phyloP scores from a whole-genome alignment of 1,139 yeast species.

The Pichia sp. region DNA sequence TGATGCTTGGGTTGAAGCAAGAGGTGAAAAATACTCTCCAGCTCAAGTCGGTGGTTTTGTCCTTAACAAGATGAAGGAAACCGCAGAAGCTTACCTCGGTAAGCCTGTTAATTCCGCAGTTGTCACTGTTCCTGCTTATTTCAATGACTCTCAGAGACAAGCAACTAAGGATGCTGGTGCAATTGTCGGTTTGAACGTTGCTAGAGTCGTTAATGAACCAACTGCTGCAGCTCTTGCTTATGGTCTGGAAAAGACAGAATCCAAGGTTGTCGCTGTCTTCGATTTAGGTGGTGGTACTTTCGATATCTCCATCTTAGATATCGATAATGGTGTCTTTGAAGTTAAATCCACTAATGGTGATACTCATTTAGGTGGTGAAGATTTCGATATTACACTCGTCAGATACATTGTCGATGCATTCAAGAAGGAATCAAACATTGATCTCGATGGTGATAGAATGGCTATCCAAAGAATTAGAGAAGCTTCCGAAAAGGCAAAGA shows the following conservation, averaged over 20 bases:
- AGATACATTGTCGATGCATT: slow-evolving; percentile 87
- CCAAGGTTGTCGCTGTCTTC: slow-evolving; percentile 75
- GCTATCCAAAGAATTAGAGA: slow-evolving; percentile 99
- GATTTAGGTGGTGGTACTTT: slow-evolving; percentile 90
- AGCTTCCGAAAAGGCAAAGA: slow-evolving; percentile 99
- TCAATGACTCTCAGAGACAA: slow-evolving; percentile 97
- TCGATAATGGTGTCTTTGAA: slow-evolving; percentile 84
- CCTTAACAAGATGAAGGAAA: slow-evolving; percentile 94
- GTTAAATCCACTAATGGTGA: slow-evolving; percentile 87
- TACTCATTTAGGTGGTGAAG: slow-evolving; percentile 90
- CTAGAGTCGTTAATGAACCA: slow-evolving; percentile 98
- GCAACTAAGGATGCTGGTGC: slow-evolving; percentile 99
- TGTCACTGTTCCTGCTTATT: slow-evolving; percentile 96
- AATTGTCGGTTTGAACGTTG: slow-evolving; percentile 90
- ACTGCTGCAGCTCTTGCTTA: slow-evolving; percentile 99
- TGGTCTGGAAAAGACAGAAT: slow-evolving; percentile 82
- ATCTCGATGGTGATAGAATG: slow-evolving; percentile 90
- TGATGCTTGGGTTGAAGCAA: slow-evolving; percentile 99
- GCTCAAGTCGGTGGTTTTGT: slow-evolving; percentile 97
- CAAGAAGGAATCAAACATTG: slow-evolving; percentile 89
- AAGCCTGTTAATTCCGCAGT: slow-evolving; percentile 85
- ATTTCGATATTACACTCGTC: slow-evolving; percentile 75
- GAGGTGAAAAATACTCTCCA: slow-evolving; percentile 91
- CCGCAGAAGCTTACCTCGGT: slow-evolving; percentile 89
- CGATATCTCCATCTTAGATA: slow-evolving; percentile 78